Percentiles rank a stretch among this genome's conserved stretches.
Conservation (phyloP, 2,329 filamentous ascomycete genomes). For the Fusarium setosum region DNA sequence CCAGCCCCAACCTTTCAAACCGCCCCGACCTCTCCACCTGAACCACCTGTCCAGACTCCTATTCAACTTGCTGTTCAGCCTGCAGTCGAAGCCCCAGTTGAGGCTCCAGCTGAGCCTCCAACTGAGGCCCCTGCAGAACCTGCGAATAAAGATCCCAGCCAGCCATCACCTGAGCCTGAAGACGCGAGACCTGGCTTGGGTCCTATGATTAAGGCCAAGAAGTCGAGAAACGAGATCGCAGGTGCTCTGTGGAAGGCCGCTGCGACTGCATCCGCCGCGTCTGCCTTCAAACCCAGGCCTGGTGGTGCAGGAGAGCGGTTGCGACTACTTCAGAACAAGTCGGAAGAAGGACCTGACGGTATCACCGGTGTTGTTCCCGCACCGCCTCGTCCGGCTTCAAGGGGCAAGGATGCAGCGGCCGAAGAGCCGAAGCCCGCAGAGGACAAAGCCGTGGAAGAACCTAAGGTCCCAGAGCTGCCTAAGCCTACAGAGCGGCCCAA, state of each 20-base stretch:
- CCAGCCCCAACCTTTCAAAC: slow-evolving; percentile 29
- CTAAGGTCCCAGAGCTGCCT: slow-evolving; percentile 8
- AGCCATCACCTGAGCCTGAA: slow-evolving; percentile 18
- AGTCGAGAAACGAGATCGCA: slow-evolving; percentile 78
- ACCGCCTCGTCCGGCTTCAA: slow-evolving; percentile 64
- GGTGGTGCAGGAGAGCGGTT: slow-evolving; percentile 88
- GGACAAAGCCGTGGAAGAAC: not conserved
- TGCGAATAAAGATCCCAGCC: slow-evolving; percentile 3
- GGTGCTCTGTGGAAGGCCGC: slow-evolving; percentile 81
- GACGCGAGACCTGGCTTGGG: slow-evolving; percentile 62
- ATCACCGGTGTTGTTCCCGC: slow-evolving; percentile 90
- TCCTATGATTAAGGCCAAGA: slow-evolving; percentile 89
- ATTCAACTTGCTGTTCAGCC: not conserved
- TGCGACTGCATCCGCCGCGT: slow-evolving; percentile 62
- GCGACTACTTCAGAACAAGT: slow-evolving; percentile 68
- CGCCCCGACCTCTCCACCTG: slow-evolving; percentile 44
- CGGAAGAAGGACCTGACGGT: slow-evolving; percentile 81
- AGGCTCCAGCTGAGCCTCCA: not conserved
- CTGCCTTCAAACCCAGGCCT: slow-evolving; percentile 83
- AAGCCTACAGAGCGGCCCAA: slow-evolving; percentile 42
- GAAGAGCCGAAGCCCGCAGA: slow-evolving; percentile 26
- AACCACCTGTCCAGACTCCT: slow-evolving; percentile 34
- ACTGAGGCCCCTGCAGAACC: slow-evolving; percentile 35
- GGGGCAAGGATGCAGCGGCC: slow-evolving; percentile 47
- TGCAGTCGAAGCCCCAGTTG: slow-evolving; percentile 4